phyloP scores from a whole-genome alignment of 1,284 basidiomycete species.

The Lentinus polychrous region DNA sequence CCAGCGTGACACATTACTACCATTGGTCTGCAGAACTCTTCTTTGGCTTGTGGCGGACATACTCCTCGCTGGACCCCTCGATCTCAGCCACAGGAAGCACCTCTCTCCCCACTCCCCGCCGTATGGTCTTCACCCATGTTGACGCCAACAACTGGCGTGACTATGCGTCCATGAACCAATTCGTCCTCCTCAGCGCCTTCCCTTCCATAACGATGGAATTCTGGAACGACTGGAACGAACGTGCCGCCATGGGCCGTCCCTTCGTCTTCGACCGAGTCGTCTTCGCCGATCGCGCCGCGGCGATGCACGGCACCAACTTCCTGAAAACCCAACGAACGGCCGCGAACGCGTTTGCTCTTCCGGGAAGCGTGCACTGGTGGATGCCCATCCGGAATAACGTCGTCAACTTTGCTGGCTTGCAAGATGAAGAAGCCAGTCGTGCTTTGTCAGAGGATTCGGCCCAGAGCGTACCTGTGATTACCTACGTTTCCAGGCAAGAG shows the following conservation, averaged over 20 bases:
- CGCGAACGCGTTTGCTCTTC: slow-evolving; percentile 64
- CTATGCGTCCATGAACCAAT: slow-evolving; percentile 79
- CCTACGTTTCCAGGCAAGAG: slow-evolving; percentile 79
- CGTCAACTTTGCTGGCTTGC: slow-evolving; percentile 60
- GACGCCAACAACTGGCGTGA: slow-evolving; percentile 79
- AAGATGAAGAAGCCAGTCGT: slow-evolving; percentile 23
- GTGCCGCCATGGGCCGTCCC: slow-evolving; percentile 57
- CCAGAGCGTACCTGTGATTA: slow-evolving; percentile 55
- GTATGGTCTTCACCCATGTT: slow-evolving; percentile 69
- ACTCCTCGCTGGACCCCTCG: slow-evolving; percentile 68
- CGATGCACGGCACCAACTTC: slow-evolving; percentile 67
- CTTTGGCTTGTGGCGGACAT: slow-evolving; percentile 85
- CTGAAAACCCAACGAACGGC: slow-evolving; percentile 69
- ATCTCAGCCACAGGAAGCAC: slow-evolving; percentile 62
- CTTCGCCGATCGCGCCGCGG: slow-evolving; percentile 76
- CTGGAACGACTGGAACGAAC: slow-evolving; percentile 74
- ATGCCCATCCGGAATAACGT: slow-evolving; percentile 67
- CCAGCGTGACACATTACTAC: slow-evolving; percentile 73
- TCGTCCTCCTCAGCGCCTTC: slow-evolving; percentile 68
- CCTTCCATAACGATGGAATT: slow-evolving; percentile 74
- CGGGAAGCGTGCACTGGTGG: slow-evolving; percentile 79
- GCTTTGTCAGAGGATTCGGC: slow-evolving; percentile 22
- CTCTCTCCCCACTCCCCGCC: slow-evolving; percentile 62
- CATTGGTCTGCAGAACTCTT: slow-evolving; percentile 86
- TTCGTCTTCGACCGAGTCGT: slow-evolving; percentile 81